Evolutionary conservation across 2,329 filamentous ascomycete species (phyloP), one percentile per base, ranked within the genome.

Genomic region (Nothophaeocryptopus gaeumannii): DNA sequence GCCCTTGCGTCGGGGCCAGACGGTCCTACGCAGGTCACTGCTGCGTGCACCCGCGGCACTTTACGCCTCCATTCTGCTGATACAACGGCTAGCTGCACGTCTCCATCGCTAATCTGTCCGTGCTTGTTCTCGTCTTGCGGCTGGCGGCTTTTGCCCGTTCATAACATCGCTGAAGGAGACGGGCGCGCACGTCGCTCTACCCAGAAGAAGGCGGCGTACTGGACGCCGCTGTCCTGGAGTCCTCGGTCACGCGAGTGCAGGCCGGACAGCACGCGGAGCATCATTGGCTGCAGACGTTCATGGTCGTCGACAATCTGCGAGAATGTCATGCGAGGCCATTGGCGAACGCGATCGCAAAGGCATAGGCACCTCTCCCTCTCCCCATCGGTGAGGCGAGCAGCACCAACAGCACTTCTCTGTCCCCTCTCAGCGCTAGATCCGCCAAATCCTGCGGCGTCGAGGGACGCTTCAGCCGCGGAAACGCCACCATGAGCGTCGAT

Each of bases 341-440:
- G 55, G 56, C 54, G 59, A 64, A 45, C 58, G 56, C 53, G 58
- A 61, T 63, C 65, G 63, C 58, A 67, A 61, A 62, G 66, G 67
- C 55, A 66, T 68, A 58, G 67, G 63, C 55, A 67, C 63, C 46
- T 58, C 55, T 55, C 61, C 63, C 46, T 58, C 55, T 55, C 61
- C 59, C 41, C 49, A 54, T 49, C 59, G 58, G 62, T 67, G 62
- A 68, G 48, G 53, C 51, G 38, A 51, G 51, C 50, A 45, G 41
- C 20, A 26, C 4, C 20, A 26, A 3, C 20, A 26, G 20, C 20
- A 26, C 4, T 26, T 7, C 20, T 26, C 20, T 26, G 20, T 26
- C 51, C 51, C 51, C 52, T 51, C 40, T 50, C 46, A 51, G 53
- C 51, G 47, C 50, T 52, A 41, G 43, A 36, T 41, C 47, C 16